Evolutionary conservation across 495 filamentous ascomycete genomes (phyloP), one percentile per base, ranked within the genome.

Genomic region (Penicillium soppii): DNA sequence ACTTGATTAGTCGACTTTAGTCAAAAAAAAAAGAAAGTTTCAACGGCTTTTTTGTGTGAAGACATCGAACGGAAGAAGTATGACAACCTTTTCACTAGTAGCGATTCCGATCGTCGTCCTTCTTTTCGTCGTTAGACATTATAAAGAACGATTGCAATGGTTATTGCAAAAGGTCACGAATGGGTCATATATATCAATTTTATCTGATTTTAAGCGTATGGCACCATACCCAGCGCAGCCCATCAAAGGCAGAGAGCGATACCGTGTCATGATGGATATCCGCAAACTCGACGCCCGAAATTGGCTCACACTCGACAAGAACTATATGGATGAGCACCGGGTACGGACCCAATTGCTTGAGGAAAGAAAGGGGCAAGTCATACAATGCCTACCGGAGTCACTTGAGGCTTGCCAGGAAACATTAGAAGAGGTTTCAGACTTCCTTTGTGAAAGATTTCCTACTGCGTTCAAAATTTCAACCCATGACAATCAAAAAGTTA

Each of bases 261-360:
- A 75, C 50, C 64, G 71, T 21, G 69, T 81, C 45, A 75, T 76
- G 56, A 81, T 82, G 80, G 80, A 81, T 30, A 67, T 84, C 16
- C 72, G 72, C 48, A 76, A 71, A 51, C 60, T 82, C 23, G 78
- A 81, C 35, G 50, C 57, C 15, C 58, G 66, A 35, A 79, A 81
- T 37, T 84, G 79, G 81, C 68, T 84, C 25, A 78, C 74, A 1
- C 52, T 82, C 27, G 80, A 82, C 58, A 69, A 75, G 36, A 70
- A 72, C 47, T 82, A 82, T 44, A 66, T 70, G 55, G 67, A 69
- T 22, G 77, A 79, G 50, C 77, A 80, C 57, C 50, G 56, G 2
- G 66, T 80, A 21, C 68, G 78, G 20, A 57, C 57, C 15, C 54
- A 70, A 20, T 67, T 82, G 44, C 68, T 82, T 5, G 41, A 58